Base-by-base conservation (phyloP, 805 yeast genomes). In the Candida xiaguanensis region DNA sequence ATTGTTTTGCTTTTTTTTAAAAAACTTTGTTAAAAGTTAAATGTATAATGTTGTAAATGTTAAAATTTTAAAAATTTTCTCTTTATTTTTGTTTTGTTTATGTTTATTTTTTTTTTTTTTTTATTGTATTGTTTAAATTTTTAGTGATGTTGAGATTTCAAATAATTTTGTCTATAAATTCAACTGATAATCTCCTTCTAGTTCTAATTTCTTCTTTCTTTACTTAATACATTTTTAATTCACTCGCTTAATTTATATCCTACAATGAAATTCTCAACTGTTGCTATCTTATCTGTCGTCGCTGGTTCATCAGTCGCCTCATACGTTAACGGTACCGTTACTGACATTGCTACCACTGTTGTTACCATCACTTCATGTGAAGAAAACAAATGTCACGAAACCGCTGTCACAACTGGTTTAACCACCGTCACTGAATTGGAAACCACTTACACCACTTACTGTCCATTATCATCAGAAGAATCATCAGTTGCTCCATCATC, bases 331-430 rank as follows among this genome's bases (percentile, higher is more conserved):
- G 50, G 42, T 33, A 58, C 65, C 36, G 55, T 36, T 11, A 58
- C 63, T 43, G 56, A 49, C 44, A 42, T 49, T 23, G 43, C 48
- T 8, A 58, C 63, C 41, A 58, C 67, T 23, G 61, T 61, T 34
- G 51, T 63, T 33, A 63, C 69, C 46, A 52, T 63, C 50, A 63
- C 70, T 34, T 59, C 67, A 31, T 66, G 72, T 51, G 48, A 56
- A n/a, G 55, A 54, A 43, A 36, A 63, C 52, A 50, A 45, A 42
- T 67, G 72, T 52, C 31, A 43, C 13, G 45, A 51, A 27, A 45
- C 38, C 16, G 51, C 58, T 26, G 61, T 55, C 38, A 61, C 67
- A 48, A 63, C 69, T 34, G 67, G 67, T 53, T 43, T 61, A 31
- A 61, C 65, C 49, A 61, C 67, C 35, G 57, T 62, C 43, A 61